A percentile compares a stretch with the other conserved stretches of the same genome.
Evolutionary conservation across 345 rosid genomes (phyloP).

Genomic region (Syzygium aqueum): DNA sequence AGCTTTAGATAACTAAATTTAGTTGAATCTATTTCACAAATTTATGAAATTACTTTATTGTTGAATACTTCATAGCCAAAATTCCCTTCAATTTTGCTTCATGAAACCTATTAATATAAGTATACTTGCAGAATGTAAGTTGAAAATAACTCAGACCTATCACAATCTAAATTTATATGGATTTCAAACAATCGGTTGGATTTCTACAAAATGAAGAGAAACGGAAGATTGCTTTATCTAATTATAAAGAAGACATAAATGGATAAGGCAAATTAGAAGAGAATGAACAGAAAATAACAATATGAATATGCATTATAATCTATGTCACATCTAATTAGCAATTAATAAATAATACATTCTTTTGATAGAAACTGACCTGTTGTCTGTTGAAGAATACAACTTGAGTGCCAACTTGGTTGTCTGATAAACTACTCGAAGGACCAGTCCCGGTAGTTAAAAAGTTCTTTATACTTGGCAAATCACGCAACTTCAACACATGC

Average conservation of each 20-base stretch:
- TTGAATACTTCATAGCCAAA: not conserved
- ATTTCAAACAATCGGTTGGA: not conserved
- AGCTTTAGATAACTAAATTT: too few relatives aligned
- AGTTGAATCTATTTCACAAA: too few relatives aligned
- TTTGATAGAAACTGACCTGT: not conserved
- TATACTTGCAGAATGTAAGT: not conserved
- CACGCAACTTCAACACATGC: not conserved
- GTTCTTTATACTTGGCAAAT: not conserved
- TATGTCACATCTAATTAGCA: not conserved
- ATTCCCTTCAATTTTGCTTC: not conserved
- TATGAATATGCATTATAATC: not conserved
- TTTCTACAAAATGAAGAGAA: not conserved
- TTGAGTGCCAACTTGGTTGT: not conserved
- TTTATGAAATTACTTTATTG: not conserved
- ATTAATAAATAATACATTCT: not conserved
- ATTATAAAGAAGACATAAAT: not conserved
- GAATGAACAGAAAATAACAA: not conserved
- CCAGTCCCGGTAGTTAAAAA: fast-evolving
- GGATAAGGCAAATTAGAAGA: not conserved
- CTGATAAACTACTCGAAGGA: not conserved
- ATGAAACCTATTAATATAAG: fast-evolving
- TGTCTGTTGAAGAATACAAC: not conserved
- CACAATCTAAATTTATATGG: not conserved
- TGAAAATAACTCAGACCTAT: not conserved
- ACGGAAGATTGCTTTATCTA: not conserved